Evolutionary conservation across 1,139 yeast species (phyloP).

Genomic region (Sugiyamaella neomexicana): DNA sequence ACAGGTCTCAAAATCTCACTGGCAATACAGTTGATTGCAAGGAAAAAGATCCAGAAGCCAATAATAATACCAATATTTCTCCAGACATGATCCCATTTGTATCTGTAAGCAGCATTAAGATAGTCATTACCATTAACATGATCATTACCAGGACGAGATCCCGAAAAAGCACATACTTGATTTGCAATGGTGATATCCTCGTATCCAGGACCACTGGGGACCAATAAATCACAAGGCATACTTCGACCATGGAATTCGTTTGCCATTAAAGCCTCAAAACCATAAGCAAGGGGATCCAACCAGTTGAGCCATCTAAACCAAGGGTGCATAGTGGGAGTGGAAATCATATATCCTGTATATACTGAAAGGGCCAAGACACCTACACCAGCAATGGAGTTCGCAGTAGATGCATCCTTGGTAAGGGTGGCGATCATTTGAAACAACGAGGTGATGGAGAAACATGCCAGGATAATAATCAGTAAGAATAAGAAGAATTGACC

Average conservation of each 20-base stretch:
- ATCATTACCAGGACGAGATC: constrained; percentile 48
- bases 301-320: constrained; percentile 66
- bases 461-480: constrained; percentile 49
- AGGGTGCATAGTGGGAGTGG: constrained; percentile 58
- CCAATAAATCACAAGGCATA: constrained; percentile 49
- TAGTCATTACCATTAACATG: constrained; percentile 54
- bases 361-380: constrained; percentile 54
- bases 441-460: constrained; percentile 54
- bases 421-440: constrained; percentile 62
- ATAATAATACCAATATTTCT: constrained; percentile 62
- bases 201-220: constrained; percentile 55
- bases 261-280: constrained; percentile 56
- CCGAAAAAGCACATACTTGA: constrained; percentile 51
- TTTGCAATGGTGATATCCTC: constrained; percentile 43
- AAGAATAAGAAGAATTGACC: constrained; percentile 63
- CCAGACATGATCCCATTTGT: constrained; percentile 58
- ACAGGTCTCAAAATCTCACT: constrained; percentile 55
- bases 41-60: constrained; percentile 55
- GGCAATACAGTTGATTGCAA: constrained; percentile 48
- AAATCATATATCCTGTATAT: constrained; percentile 61
- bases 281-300: constrained; percentile 58
- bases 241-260: constrained; percentile 56
- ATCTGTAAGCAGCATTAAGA: constrained; percentile 43
- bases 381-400: constrained; percentile 62
- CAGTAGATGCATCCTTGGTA: constrained; percentile 56